Percentiles rank a stretch among this genome's conserved stretches.
phyloP scores from a whole-genome alignment of 192 early-diverging fungal genomes.

The Geranomyces variabilis region DNA sequence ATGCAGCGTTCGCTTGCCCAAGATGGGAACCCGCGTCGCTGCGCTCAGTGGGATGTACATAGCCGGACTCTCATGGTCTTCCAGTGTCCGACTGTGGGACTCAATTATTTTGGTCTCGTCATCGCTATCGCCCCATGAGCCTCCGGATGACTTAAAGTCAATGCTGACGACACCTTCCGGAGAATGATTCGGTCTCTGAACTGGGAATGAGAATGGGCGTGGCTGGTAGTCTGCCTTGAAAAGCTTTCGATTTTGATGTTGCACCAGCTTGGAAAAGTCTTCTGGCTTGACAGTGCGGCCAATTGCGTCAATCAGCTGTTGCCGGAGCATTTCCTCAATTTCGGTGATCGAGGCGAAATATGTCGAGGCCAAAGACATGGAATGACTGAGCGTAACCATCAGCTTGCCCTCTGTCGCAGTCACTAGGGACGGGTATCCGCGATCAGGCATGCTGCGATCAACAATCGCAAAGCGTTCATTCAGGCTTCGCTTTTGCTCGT shows the following conservation, averaged over 20 bases:
- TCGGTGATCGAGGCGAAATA: neutral
- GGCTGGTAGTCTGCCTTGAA: constrained; percentile 25
- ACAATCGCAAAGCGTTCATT: constrained; percentile 13
- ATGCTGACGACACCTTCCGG: constrained; percentile 36
- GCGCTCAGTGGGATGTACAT: constrained; percentile 24
- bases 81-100: neutral
- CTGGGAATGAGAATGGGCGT: constrained; percentile 18
- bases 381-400: neutral
- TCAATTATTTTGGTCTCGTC: neutral
- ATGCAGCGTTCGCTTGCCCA: constrained; percentile 30
- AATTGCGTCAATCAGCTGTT: constrained; percentile 35
- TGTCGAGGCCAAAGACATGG: neutral
- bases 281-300: constrained; percentile 13
- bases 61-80: constrained; percentile 3
- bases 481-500: constrained; percentile 24
- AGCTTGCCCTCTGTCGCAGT: constrained; percentile 2
- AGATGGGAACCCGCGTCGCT: constrained; percentile 22
- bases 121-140: too few species aligned
- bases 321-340: constrained; percentile 26
- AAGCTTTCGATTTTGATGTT: constrained; percentile 23
- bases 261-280: constrained; percentile 27
- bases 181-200: constrained; percentile 32
- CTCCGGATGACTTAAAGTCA: constrained; percentile 4
- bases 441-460: neutral
- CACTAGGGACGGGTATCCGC: neutral